Evolutionary conservation across 768 basidiomycete genomes (phyloP).

Genomic region (Trametes gibbosa): DNA sequence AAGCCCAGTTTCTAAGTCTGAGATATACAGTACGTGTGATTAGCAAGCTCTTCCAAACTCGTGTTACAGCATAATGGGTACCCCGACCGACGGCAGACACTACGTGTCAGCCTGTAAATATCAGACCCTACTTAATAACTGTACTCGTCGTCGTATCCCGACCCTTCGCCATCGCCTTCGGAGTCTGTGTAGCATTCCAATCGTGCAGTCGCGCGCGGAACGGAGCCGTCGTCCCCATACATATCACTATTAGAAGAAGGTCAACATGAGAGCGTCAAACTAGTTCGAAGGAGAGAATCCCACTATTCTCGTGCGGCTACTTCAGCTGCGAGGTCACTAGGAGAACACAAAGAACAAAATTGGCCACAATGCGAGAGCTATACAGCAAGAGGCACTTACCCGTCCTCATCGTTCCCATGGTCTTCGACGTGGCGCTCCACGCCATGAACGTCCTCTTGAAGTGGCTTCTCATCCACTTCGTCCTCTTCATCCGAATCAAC

Average conservation of each 20-base stretch:
- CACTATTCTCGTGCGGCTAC: conserved; percentile 28
- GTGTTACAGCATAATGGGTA: no score
- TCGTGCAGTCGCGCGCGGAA: conserved; percentile 3
- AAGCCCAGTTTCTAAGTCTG: no score
- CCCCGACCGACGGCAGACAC: no score
- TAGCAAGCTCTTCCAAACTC: no score
- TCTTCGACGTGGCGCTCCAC: not conserved
- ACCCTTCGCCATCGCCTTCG: not conserved
- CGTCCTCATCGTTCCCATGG: conserved; percentile 12
- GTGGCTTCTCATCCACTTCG: not conserved
- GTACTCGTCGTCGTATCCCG: not conserved
- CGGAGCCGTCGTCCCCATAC: conserved; percentile 30
- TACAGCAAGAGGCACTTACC: not conserved
- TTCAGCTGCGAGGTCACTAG: conserved; percentile 20
- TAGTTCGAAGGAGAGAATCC: not conserved
- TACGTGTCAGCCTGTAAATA: no score
- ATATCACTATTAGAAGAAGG: conserved; percentile 17
- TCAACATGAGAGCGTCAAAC: not conserved
- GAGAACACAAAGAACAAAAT: not conserved
- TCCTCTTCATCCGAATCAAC: conserved; percentile 14
- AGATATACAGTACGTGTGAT: no score
- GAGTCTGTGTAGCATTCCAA: not conserved
- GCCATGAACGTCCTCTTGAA: not conserved
- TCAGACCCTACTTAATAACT: not conserved
- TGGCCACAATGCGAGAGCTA: not conserved